Evolutionary conservation across 108 stramenopile genomes (phyloP).

Genomic region (Discostella pseudostelligera): DNA sequence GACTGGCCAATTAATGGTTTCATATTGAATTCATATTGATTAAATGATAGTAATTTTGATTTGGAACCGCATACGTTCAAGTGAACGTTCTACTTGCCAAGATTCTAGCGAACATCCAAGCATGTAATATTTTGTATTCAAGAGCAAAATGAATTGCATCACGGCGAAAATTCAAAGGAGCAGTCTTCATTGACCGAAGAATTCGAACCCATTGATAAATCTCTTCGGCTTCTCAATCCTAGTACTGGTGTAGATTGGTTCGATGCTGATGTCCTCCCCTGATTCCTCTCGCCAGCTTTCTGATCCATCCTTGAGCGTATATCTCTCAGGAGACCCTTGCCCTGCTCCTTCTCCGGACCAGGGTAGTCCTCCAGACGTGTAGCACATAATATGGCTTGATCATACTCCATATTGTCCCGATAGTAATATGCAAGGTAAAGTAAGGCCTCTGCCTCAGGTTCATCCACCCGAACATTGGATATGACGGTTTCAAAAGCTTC

Average conservation of each 20-base stretch:
- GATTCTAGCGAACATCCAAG: no score
- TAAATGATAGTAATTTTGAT: no score
- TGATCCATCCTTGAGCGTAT: constrained; percentile 71
- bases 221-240: constrained; percentile 21
- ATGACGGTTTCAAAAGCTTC: constrained; percentile 64
- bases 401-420: constrained; percentile 73
- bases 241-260: constrained; percentile 20
- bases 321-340: constrained; percentile 88
- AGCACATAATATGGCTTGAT: constrained; percentile 77
- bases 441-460: constrained; percentile 86
- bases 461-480: constrained; percentile 74
- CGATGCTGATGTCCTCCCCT: constrained; percentile 42
- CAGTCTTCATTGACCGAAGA: constrained; percentile 32
- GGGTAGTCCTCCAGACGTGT: constrained; percentile 88
- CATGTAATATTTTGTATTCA: no score
- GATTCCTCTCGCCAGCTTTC: constrained; percentile 33
- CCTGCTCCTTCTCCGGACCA: constrained; percentile 94
- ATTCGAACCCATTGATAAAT: constrained; percentile 33
- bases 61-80: no score
- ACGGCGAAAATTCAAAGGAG: constrained; percentile 53
- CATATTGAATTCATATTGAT: background rate
- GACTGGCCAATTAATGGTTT: no score
- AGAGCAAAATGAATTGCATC: background rate
- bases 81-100: no score
- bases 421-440: constrained; percentile 86